phyloP scores from a whole-genome alignment of 2,329 filamentous ascomycete genomes.

The Mycosphaerella arachidis region DNA sequence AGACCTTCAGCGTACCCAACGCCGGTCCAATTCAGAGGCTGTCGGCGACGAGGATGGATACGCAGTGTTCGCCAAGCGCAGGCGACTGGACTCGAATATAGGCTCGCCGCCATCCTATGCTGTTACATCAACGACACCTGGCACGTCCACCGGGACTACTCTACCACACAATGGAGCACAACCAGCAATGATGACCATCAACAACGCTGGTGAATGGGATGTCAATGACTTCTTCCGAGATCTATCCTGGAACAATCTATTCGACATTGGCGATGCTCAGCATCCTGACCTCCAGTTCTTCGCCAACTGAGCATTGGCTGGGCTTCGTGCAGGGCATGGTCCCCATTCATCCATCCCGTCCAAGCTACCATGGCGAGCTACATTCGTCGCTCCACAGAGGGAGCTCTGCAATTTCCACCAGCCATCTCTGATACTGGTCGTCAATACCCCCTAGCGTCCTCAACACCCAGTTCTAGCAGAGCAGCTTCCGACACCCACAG shows the following conservation, averaged over 20 bases:
- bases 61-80: constrained; percentile 5
- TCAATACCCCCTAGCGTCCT: too few species aligned
- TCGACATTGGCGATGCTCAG: constrained; percentile 16
- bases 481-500: too few species aligned
- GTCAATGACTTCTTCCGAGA: constrained; percentile 22
- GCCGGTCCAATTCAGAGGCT: constrained; percentile 7
- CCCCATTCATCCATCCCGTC: too few species aligned
- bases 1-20: constrained; percentile 14
- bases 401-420: too few species aligned
- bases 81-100: constrained; percentile 2
- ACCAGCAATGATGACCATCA: neutral
- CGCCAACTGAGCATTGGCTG: neutral
- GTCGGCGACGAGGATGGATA: constrained; percentile 8
- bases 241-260: constrained; percentile 21
- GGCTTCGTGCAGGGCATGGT: too few species aligned
- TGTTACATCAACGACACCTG: neutral
- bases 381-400: too few species aligned
- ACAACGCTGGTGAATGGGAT: constrained; percentile 10
- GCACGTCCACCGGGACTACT: neutral
- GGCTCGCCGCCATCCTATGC: neutral
- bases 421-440: too few species aligned
- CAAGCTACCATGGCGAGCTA: too few species aligned
- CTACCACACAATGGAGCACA: neutral
- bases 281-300: neutral
- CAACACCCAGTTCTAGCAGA: too few species aligned